Base-by-base conservation (phyloP, 1,284 basidiomycete species). In the Mrakiaceae sp. region DNA sequence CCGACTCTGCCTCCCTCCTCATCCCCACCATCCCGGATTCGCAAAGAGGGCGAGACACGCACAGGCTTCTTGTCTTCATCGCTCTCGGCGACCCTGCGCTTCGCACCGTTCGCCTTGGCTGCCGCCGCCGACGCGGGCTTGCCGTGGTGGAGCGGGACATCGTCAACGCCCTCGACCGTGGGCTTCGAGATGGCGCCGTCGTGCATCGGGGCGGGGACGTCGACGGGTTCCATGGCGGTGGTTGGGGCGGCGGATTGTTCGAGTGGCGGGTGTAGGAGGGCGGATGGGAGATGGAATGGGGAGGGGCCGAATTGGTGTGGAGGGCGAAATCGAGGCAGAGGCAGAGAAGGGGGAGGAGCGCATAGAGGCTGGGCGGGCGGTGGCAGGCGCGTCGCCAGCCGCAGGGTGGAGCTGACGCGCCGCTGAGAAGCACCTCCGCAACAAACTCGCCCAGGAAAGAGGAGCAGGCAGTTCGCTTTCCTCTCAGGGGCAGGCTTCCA, bases 151-250 rank as follows among this genome's bases (percentile, higher is more conserved):
- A 40, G 55, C 42, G 43, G 39, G 55, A 57, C 42, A 57, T 60
- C 49, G 49, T 60, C 49, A 39, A 39, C n/a, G 10, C 39, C 52
- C 48, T 43, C 27, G 40, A 47, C 14, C 42, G 49, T 52, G 27
- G 59, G 59, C 14, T 60, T 47, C 27, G 49, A 9, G 16, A 44
- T n/a, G 7, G 12, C 5, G n/a, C 39, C 54, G 10, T n/a, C 10
- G 54, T 56, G 16, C 9, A n/a, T n/a, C 14, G 59, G 49, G 10
- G 27, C 49, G 8, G 51, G 12, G 27, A 48, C 50, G 40, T 60
- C 59, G 43, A 60, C 44, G 39, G 59, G 59, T 42, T 60, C 59
- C 59, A 60, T 60, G 58, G 14, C 50, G 59, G 6, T 4, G 53
- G 11, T 42, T 27, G 27, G 27, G 27, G 27, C 27, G 27, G 27